Base-by-base conservation (phyloP, 2,329 filamentous ascomycete species). In the Coleophoma cylindrospora region DNA sequence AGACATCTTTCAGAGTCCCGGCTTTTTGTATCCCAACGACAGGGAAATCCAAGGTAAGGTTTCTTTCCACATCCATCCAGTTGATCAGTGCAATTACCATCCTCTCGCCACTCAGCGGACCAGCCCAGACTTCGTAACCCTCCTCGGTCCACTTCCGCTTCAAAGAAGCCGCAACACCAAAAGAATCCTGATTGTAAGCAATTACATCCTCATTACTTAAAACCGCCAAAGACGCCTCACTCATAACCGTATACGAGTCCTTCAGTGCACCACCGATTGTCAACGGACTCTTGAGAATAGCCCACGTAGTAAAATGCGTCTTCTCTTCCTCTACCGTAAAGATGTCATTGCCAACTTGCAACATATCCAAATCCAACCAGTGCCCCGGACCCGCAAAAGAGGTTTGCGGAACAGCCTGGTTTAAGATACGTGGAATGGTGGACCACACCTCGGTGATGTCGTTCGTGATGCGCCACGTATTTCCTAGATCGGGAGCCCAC, bases 301-400 rank as follows among this genome's bases (percentile, higher is more conserved):
- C 65, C 70, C 69, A 72, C 10, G 72, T 49, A 4, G 65, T 64
- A 51, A 73, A 72, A 55, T 72, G 70, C 0, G 68, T 71, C 51
- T 70, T 62, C 43, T 72, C 68, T 51, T 73, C 69, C 0, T 64
- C 45, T 0, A 54, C 56, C 0, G 61, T 70, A 3, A 71, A 62
- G 5, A 70, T 52, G 10, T 61, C 57, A 21, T 70, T 70, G 0
- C 70, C 70, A 17, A 73, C 58, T 48, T 63, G 59, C 17, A 73
- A 51, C 70, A 73, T 73, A 53, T 73, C 70, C n/a, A 71, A 61
- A 59, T 73, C 71, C 1, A 68, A 61, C 64, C 68, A 73, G 27
- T 66, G 63, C 1, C 68, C 70, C 0, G 67, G 65, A 0, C 62
- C 64, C 0, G 70, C 66, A 45, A 67, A 70, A 4, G 50, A 49